Conservation (phyloP, 179 eudicot genomes). For the Corrigiola litoralis region DNA sequence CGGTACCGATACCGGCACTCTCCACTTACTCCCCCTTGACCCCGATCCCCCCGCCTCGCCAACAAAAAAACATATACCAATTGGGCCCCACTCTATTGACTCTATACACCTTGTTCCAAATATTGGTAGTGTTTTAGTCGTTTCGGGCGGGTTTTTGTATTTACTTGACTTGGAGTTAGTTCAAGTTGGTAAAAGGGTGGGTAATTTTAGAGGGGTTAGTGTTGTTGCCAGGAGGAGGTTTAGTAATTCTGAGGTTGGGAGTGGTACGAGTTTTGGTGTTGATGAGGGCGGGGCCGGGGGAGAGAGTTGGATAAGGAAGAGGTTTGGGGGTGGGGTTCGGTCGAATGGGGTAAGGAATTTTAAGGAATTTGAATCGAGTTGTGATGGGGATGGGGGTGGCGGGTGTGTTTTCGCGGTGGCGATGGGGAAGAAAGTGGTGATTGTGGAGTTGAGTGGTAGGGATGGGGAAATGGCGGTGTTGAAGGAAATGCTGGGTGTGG, state of each 20-base stretch:
- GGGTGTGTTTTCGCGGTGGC: constrained; percentile 53
- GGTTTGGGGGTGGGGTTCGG: constrained; percentile 49
- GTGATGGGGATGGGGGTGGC: constrained; percentile 27
- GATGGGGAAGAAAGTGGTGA: constrained; percentile 47
- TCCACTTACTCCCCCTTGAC: constrained; percentile 45
- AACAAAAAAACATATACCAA: constrained; percentile 23
- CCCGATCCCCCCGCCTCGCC: constrained; percentile 20
- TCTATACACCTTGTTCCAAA: constrained; percentile 41
- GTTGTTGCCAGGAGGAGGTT: constrained; percentile 56
- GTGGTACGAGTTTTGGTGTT: constrained; percentile 13
- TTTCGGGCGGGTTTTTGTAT: constrained; percentile 53
- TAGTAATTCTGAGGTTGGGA: constrained; percentile 30
- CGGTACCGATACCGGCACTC: constrained; percentile 61
- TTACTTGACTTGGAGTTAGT: constrained; percentile 39
- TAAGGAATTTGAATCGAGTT: constrained; percentile 28
- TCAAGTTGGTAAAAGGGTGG: constrained; percentile 44
- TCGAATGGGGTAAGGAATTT: constrained; percentile 43
- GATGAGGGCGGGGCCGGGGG: constrained; percentile 31
- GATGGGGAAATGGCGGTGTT: constrained; percentile 35
- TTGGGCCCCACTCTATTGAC: constrained; percentile 30
- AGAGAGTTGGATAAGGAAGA: constrained; percentile 27
- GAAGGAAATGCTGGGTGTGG: constrained; percentile 70
- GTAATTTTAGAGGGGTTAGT: constrained; percentile 51
- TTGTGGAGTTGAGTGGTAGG: constrained; percentile 43
- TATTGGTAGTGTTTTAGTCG: constrained; percentile 44